Conservation (phyloP, 164 flowering plant genomes). For the Vitis rotundifolia region DNA sequence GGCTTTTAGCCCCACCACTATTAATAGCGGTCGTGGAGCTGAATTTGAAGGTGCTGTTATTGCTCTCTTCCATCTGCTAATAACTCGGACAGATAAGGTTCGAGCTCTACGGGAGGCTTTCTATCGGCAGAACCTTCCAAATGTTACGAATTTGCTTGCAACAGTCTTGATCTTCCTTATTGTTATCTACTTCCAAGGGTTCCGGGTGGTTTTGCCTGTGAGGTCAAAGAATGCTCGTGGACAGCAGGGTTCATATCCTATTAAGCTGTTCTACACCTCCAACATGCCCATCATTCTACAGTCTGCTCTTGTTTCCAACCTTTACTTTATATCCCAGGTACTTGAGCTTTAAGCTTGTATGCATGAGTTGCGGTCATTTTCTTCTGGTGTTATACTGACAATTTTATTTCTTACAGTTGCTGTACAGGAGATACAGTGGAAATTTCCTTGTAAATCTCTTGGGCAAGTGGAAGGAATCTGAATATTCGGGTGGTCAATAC, state of each 20-base stretch:
- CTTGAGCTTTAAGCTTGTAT: background rate
- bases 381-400: too few relatives aligned
- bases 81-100: constrained; percentile 61
- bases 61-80: constrained; percentile 62
- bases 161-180: constrained; percentile 63
- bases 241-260: constrained; percentile 84
- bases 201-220: constrained; percentile 71
- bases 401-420: constrained; percentile 32
- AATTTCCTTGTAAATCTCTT: constrained; percentile 65
- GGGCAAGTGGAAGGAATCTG: constrained; percentile 76
- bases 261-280: constrained; percentile 77
- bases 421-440: constrained; percentile 62
- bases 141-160: constrained; percentile 67
- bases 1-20: constrained; percentile 73
- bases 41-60: constrained; percentile 76
- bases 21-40: constrained; percentile 71
- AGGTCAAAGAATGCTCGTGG: constrained; percentile 83
- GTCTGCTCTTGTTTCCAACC: constrained; percentile 78
- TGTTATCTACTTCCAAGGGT: constrained; percentile 76
- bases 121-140: constrained; percentile 72
- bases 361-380: background rate
- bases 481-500: constrained; percentile 62
- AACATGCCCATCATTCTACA: constrained; percentile 85
- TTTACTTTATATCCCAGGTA: constrained; percentile 86
- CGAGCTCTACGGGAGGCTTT: constrained; percentile 77